These are phyloP conservation scores for Hypomyces perniciosus DNA, from an alignment of 2,329 filamentous ascomycete species.

Conservation along the genomic window DNA sequence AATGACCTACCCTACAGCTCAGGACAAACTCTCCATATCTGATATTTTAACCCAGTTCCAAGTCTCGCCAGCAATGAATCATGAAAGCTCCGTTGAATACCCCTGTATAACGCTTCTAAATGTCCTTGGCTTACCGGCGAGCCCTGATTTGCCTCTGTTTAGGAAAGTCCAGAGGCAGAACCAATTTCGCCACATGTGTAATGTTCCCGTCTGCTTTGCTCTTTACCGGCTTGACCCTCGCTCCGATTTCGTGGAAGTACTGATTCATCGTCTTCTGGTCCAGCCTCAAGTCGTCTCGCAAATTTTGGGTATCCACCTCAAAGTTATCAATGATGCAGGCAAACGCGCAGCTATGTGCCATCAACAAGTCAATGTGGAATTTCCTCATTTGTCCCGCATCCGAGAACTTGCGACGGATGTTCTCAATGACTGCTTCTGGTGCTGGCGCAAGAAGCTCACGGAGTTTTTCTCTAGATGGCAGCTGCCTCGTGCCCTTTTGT, in stretches of 20 bases:
- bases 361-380: constrained; percentile 64
- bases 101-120: background rate
- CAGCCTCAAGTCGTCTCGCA: constrained; percentile 66
- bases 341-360: constrained; percentile 67
- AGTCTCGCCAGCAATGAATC: constrained; percentile 4
- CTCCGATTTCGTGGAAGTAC: constrained; percentile 74
- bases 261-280: constrained; percentile 64
- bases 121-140: constrained; percentile 17
- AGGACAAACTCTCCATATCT: too few species aligned
- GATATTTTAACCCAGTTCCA: too few species aligned
- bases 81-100: background rate
- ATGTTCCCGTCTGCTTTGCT: constrained; percentile 55
- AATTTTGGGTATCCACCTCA: constrained; percentile 61
- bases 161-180: constrained; percentile 77
- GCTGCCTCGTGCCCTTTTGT: constrained; percentile 40
- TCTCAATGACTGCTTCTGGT: constrained; percentile 57
- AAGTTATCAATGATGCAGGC: constrained; percentile 68
- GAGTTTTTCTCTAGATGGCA: constrained; percentile 59
- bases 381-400: constrained; percentile 59
- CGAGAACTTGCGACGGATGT: constrained; percentile 64
- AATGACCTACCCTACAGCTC: too few species aligned
- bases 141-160: constrained; percentile 41
- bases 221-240: constrained; percentile 54
- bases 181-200: constrained; percentile 59
- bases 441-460: constrained; percentile 50